phyloP scores from a whole-genome alignment of 176 grass and related monocot species.

The Aegilops umbellulata region DNA sequence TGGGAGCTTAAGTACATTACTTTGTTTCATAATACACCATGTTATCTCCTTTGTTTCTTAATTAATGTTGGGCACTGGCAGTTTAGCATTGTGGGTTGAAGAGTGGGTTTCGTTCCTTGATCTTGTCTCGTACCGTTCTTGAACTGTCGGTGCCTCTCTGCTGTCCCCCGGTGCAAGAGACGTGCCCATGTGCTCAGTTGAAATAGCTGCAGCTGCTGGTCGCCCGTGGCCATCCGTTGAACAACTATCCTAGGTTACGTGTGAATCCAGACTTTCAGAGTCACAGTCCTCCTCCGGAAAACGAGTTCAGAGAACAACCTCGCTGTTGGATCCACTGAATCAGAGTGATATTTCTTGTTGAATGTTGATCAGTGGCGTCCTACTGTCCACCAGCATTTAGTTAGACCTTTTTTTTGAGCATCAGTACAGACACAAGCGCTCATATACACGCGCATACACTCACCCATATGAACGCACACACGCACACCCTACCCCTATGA shows the following conservation, averaged over 20 bases:
- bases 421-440: too few relatives aligned
- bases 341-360: neutral
- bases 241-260: neutral
- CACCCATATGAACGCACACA: too few relatives aligned
- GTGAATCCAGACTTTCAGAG: neutral
- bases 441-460: too few relatives aligned
- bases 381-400: neutral
- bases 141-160: neutral
- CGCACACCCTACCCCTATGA: too few relatives aligned
- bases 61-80: neutral
- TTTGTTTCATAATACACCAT: slow-evolving; percentile 19
- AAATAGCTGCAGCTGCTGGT: neutral
- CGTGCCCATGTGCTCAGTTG: neutral
- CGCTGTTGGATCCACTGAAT: neutral
- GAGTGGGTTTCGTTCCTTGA: neutral
- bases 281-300: too few relatives aligned
- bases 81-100: neutral
- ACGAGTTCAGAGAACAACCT: neutral
- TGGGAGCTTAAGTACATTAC: slow-evolving; percentile 39
- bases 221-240: neutral
- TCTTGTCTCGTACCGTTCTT: neutral
- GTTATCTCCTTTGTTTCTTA: neutral
- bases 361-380: neutral
- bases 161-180: slow-evolving; percentile 24
- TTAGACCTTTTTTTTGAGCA: too few relatives aligned